Base-by-base conservation (phyloP, 2,329 filamentous ascomycete genomes). In the Fusarium sp. region DNA sequence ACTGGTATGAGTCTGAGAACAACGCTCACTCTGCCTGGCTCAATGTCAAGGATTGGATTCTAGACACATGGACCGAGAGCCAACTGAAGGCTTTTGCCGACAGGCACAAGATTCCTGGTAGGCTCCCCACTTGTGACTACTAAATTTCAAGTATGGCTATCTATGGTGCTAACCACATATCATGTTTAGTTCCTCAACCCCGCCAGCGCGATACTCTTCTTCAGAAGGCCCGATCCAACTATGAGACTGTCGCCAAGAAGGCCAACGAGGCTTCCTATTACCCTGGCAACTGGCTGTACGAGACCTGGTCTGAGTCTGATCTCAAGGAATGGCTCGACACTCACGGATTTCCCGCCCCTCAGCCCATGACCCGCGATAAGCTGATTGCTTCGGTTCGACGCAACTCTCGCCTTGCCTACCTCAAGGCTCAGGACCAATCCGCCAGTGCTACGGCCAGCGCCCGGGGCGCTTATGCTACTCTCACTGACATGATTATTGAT, bases 31-130 rank as follows among this genome's bases (percentile, higher is more conserved):
- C 89, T 41, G 88, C 91, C 24, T 93, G 91, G 79, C 75, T 79
- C 45, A 90, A 81, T 69, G 86, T 92, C 43, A 92, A 91, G 77
- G 90, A 94, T 70, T 98, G 95, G 95, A 91, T 98, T 68, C 90
- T 98, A 72, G 92, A 98, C 75, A 95, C 91, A 58, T 97, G 93
- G 92, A 89, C 90, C 67, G 94, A 98, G 55, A 97, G 93, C 66
- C 90, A 96, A 75, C 84, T 99, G 68, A 97, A 98, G 83, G 81
- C 91, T 2, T 98, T 98, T 79, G 90, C 93, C 64, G 94, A 98
- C 77, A 90, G 90, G 76, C 86, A 98, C 76, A 85, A 85, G 64
- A 92, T 99, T 70, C 91, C 93, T 55, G 83, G 83, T 85, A 76
- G 38, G 76, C 31, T 62, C 5, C 12, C 22, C 7, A 13, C 5